These are phyloP conservation scores for Phytophthora hybrid DNA, from an alignment of 352 stramenopile genomes.

Conservation along the genomic window DNA sequence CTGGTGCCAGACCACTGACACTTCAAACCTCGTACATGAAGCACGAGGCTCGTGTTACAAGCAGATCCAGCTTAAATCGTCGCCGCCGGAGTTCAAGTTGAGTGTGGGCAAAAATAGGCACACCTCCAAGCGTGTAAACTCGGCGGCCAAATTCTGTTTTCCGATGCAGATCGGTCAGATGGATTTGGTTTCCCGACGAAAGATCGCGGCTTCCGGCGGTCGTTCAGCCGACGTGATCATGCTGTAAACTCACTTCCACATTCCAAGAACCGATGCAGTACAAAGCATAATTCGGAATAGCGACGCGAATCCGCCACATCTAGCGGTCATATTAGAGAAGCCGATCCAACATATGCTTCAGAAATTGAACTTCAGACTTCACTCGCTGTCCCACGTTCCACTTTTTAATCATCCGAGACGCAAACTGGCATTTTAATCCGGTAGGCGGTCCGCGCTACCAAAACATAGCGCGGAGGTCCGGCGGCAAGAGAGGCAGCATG, in stretches of 20 bases:
- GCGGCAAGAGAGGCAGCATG: too few species aligned
- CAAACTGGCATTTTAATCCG: background rate
- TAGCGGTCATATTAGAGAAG: conserved; percentile 5
- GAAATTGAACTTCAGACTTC: conserved; percentile 28
- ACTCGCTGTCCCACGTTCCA: conserved; percentile 14
- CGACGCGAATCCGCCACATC: conserved; percentile 5
- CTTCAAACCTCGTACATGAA: too few species aligned
- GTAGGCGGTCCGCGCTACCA: too few species aligned
- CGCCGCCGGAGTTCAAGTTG: conserved; percentile 2
- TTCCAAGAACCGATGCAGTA: conserved; percentile 2
- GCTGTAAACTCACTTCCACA: conserved; percentile 14
- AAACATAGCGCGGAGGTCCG: too few species aligned
- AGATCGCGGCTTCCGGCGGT: conserved; percentile 25
- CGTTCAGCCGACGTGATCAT: conserved; percentile 17
- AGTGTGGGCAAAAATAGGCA: background rate
- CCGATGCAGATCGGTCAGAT: conserved; percentile 24
- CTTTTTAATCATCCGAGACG: too few species aligned
- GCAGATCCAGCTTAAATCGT: conserved; percentile 8
- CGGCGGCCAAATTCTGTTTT: conserved; percentile 9
- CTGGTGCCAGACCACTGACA: too few species aligned
- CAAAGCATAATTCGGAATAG: too few species aligned
- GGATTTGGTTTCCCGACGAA: conserved; percentile 23
- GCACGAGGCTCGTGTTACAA: too few species aligned
- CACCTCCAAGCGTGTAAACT: conserved; percentile 11
- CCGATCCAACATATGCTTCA: conserved; percentile 23